Evolutionary conservation across 2,329 filamentous ascomycete genomes (phyloP).

Genomic region (Pseudogymnoascus sp.): DNA sequence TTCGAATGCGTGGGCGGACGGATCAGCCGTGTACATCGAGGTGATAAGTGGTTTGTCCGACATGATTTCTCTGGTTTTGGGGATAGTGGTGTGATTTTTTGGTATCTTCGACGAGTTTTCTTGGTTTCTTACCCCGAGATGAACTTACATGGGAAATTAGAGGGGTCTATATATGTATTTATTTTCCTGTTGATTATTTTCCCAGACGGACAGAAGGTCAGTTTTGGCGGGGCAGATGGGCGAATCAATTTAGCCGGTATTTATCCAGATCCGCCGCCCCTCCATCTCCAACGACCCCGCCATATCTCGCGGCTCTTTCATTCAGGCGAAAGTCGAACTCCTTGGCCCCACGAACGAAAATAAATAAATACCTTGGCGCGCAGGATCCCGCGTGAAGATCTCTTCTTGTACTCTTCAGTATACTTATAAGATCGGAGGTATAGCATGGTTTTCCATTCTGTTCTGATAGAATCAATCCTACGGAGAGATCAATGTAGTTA

Average conservation of each 20-base stretch:
- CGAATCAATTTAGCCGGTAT: slow-evolving; percentile 5
- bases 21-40: slow-evolving; percentile 74
- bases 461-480: neutral
- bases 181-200: neutral
- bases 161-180: slow-evolving; percentile 2
- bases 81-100: neutral
- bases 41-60: slow-evolving; percentile 54
- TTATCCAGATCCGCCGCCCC: slow-evolving; percentile 10
- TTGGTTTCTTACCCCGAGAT: neutral
- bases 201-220: neutral
- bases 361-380: slow-evolving; percentile 1
- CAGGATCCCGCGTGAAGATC: neutral
- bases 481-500: neutral
- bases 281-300: slow-evolving; percentile 7
- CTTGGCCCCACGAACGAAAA: neutral
- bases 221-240: slow-evolving; percentile 1
- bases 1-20: slow-evolving; percentile 74
- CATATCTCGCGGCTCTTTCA: slow-evolving; percentile 8
- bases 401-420: neutral
- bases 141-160: neutral
- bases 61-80: neutral
- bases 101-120: neutral
- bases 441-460: too few species aligned
- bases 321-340: slow-evolving; percentile 2
- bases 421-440: neutral